Evolutionary conservation across 2,329 filamentous ascomycete species (phyloP), one percentile per base, ranked within the genome.

Genomic region (Leptosphaerulina australis): DNA sequence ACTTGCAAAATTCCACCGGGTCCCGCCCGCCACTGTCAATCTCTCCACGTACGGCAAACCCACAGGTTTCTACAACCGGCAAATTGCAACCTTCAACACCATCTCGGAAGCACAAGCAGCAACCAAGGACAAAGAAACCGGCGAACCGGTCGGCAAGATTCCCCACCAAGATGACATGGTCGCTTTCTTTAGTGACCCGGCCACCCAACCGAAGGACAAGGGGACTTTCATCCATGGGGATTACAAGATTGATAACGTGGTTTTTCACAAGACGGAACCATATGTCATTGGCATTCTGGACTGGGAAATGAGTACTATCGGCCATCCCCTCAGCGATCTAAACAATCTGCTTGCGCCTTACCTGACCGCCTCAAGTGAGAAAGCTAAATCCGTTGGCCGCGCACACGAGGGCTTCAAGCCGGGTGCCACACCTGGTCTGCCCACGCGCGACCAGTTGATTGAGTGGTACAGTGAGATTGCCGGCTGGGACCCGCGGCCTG

Each of bases 231-330:
- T 97, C 22, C 94, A 97, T 68, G 94, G 94, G 26, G 94, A 99
- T 73, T 99, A 93, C 79, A 99, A 97, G 79, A 96, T 80, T 45
- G 78, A 80, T 58, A 81, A 79, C 48, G 67, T 80, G 21, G 77
- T 79, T 38, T 99, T 96, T 72, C 90, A 97, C 77, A 88, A 89
- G 75, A 92, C 89, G 0, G 88, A 93, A 71, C 85, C 92, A 5
- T 80, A 86, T 44, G 92, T 97, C 10, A 92, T 97, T 73, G 94
- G 93, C 3, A 91, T 97, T 45, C 77, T 97, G 5, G 94, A 99
- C 83, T 88, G 73, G 70, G 94, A 97, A 77, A 96, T 99, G 91
- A 91, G 91, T 26, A 97, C 94, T 0, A 87, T 97, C 45, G 94
- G 94, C n/a, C 93, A 99, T 72, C 94, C 94, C 1, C 82, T 97